Conservation (phyloP, 2,329 filamentous ascomycete genomes). For the Fusarium miscanthi region DNA sequence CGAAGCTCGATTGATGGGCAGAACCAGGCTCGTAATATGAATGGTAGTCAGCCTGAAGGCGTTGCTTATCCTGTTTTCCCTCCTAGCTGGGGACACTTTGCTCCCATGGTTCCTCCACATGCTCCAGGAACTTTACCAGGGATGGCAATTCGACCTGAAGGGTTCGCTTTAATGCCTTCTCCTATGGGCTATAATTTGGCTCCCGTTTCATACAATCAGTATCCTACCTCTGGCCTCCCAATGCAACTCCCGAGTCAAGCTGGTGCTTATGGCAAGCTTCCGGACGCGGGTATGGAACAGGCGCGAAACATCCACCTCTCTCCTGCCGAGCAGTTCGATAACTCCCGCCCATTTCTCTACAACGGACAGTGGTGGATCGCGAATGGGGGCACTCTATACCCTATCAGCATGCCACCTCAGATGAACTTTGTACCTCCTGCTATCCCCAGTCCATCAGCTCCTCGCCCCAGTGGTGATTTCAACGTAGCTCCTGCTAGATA, state of each 20-base stretch:
- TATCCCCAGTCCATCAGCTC: slow-evolving; percentile 31
- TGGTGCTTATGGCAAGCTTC: slow-evolving; percentile 44
- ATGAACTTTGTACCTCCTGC: slow-evolving; percentile 44
- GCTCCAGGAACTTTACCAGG: slow-evolving; percentile 46
- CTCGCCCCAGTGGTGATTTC: slow-evolving; percentile 10
- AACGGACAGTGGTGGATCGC: slow-evolving; percentile 59
- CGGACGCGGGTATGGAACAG: slow-evolving; percentile 49
- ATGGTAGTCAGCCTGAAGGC: slow-evolving; percentile 37
- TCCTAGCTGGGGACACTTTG: slow-evolving; percentile 45
- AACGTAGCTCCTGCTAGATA: slow-evolving; percentile 4
- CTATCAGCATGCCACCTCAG: slow-evolving; percentile 23
- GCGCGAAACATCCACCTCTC: slow-evolving; percentile 50
- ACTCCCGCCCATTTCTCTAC: slow-evolving; percentile 56
- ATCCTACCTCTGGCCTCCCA: slow-evolving; percentile 27
- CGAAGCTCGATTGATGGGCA: slow-evolving; percentile 42
- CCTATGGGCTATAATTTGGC: slow-evolving; percentile 54
- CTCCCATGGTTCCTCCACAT: slow-evolving; percentile 49
- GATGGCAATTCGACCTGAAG: slow-evolving; percentile 46
- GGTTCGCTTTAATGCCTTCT: slow-evolving; percentile 54
- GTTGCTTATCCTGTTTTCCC: slow-evolving; percentile 44
- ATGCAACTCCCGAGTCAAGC: slow-evolving; percentile 32
- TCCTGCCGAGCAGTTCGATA: slow-evolving; percentile 59
- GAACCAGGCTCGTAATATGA: slow-evolving; percentile 30
- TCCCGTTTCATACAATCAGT: slow-evolving; percentile 41
- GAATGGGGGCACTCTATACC: slow-evolving; percentile 42